Evolutionary conservation across 805 yeast species (phyloP).

Genomic region (Sungouiozyma ichnusensis): DNA sequence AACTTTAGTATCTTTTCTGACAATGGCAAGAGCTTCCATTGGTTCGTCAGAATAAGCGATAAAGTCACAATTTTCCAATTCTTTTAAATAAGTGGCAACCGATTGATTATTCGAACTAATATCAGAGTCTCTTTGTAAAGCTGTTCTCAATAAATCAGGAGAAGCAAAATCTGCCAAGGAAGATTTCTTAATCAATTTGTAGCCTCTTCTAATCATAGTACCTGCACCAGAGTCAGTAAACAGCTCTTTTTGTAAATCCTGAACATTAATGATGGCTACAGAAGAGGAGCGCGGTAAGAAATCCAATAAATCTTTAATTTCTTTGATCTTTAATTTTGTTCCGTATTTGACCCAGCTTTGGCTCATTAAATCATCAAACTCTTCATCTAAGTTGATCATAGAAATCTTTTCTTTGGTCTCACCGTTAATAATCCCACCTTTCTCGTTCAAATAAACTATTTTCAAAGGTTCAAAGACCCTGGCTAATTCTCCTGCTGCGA

Average conservation of each 20-base stretch:
- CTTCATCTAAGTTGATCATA: slow-evolving; percentile 89
- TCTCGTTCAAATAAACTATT: slow-evolving; percentile 91
- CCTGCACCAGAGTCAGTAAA: slow-evolving; percentile 99
- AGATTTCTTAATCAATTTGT: slow-evolving; percentile 66
- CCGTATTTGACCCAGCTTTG: slow-evolving; percentile 99
- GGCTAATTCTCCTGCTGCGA: slow-evolving; percentile 97
- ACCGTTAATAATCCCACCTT: slow-evolving; percentile 95
- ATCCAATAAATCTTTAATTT: slow-evolving; percentile 87
- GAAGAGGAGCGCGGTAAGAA: slow-evolving; percentile 94
- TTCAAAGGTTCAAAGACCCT: slow-evolving; percentile 94
- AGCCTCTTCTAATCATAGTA: slow-evolving; percentile 94
- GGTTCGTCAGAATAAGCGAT: slow-evolving; percentile 93
- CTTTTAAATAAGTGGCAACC: slow-evolving; percentile 72
- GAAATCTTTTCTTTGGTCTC: slow-evolving; percentile 83
- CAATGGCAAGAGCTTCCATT: slow-evolving; percentile 85
- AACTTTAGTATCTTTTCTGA: slow-evolving; percentile 42
- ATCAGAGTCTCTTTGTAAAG: slow-evolving; percentile 67
- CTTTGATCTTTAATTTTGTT: slow-evolving; percentile 92
- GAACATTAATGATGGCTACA: slow-evolving; percentile 92
- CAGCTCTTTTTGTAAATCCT: slow-evolving; percentile 91
- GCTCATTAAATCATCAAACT: slow-evolving; percentile 80
- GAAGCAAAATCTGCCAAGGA: slow-evolving; percentile 57
- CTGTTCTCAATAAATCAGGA: slow-evolving; percentile 68
- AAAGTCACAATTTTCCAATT: slow-evolving; percentile 51
- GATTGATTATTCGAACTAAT: slow-evolving; percentile 59